phyloP scores from a whole-genome alignment of 768 basidiomycete genomes.

The Rhodocollybia butyracea region DNA sequence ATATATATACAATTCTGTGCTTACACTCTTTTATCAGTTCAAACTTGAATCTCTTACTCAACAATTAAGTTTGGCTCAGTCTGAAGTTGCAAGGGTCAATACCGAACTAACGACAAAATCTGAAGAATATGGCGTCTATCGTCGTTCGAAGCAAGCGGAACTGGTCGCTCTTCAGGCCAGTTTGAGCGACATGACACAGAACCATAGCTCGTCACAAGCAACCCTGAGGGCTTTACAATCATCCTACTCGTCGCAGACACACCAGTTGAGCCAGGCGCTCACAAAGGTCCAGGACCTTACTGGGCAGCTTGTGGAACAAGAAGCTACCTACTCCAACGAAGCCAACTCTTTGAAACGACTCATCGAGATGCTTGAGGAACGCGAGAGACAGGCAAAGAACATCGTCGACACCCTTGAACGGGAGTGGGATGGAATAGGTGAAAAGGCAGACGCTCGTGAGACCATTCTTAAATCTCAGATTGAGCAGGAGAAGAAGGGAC shows the following conservation, averaged over 20 bases:
- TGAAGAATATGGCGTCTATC: slow-evolving; percentile 81
- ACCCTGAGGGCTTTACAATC: slow-evolving; percentile 73
- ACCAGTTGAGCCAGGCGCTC: slow-evolving; percentile 76
- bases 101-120: slow-evolving; percentile 68
- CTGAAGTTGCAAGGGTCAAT: slow-evolving; percentile 71
- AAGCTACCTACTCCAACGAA: slow-evolving; percentile 78
- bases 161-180: slow-evolving; percentile 71
- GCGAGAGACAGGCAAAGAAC: slow-evolving; percentile 80
- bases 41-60: slow-evolving; percentile 81
- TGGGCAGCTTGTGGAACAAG: slow-evolving; percentile 79
- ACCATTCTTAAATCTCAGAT: slow-evolving; percentile 63
- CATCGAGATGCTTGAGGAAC: slow-evolving; percentile 81
- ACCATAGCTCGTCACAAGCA: slow-evolving; percentile 60
- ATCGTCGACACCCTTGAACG: slow-evolving; percentile 80
- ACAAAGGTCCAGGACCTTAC: slow-evolving; percentile 72
- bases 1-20: background rate
- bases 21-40: slow-evolving; percentile 49
- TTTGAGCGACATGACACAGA: slow-evolving; percentile 69
- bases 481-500: slow-evolving; percentile 64
- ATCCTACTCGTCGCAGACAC: slow-evolving; percentile 64
- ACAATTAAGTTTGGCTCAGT: slow-evolving; percentile 73
- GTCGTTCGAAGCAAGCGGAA: slow-evolving; percentile 79
- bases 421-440: slow-evolving; percentile 76
- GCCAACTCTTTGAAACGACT: slow-evolving; percentile 70
- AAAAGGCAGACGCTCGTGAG: slow-evolving; percentile 67